phyloP scores from a whole-genome alignment of 2,329 filamentous ascomycete genomes.

The Aspergillus niger region DNA sequence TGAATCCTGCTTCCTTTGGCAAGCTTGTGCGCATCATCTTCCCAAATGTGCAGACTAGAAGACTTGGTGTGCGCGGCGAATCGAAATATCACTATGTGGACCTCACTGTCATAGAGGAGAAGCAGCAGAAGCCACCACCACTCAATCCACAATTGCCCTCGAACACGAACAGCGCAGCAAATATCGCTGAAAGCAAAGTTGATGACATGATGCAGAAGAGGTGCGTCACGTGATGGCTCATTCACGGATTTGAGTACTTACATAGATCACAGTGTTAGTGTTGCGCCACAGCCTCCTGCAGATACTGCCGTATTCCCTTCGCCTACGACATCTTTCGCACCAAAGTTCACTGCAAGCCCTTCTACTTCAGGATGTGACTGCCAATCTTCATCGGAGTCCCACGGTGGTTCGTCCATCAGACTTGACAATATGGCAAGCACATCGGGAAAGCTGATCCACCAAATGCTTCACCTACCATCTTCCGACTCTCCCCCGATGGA shows the following conservation, averaged over 20 bases:
- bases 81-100: conserved; percentile 93
- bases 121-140: conserved; percentile 38
- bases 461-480: conserved; percentile 42
- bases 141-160: conserved; percentile 30
- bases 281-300: conserved; percentile 34
- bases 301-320: conserved; percentile 45
- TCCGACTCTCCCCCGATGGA: conserved; percentile 51
- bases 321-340: conserved; percentile 41
- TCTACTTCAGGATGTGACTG: conserved; percentile 32
- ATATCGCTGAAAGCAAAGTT: conserved; percentile 25
- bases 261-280: conserved; percentile 28
- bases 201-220: conserved; percentile 34
- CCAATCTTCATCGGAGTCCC: conserved; percentile 29
- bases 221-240: conserved; percentile 23
- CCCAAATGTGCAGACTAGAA: conserved; percentile 87
- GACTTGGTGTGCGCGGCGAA: conserved; percentile 89
- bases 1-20: conserved; percentile 96
- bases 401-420: conserved; percentile 36
- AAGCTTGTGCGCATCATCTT: conserved; percentile 97
- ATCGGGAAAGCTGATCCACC: conserved; percentile 42
- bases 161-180: conserved; percentile 22
- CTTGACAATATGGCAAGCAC: conserved; percentile 41
- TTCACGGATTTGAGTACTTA: neutral
- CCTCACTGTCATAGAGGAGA: conserved; percentile 50
- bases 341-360: conserved; percentile 30